phyloP scores from a whole-genome alignment of 306 rosid species.

The Citrullus mucosospermus region DNA sequence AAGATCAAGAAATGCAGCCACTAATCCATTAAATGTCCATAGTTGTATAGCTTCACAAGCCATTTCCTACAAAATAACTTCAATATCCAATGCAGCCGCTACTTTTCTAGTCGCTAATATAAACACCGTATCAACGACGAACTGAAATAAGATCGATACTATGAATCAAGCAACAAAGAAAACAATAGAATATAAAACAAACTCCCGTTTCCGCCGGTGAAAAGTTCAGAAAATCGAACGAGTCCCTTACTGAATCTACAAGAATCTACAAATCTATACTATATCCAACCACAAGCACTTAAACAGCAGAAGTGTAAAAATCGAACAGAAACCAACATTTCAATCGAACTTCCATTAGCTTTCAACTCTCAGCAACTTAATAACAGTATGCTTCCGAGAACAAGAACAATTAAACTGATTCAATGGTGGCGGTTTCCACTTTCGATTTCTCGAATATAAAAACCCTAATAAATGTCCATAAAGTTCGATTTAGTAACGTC shows the following conservation, averaged over 20 bases:
- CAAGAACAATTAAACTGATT: neutral
- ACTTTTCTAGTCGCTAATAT: neutral
- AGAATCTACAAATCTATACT: neutral
- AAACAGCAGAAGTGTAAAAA: neutral
- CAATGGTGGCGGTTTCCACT: neutral
- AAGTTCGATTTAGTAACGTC: neutral
- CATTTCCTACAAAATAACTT: slow-evolving; percentile 18
- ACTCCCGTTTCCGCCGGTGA: neutral
- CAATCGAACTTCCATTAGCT: neutral
- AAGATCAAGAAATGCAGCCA: slow-evolving; percentile 44
- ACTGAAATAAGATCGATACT: neutral
- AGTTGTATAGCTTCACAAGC: slow-evolving; percentile 15
- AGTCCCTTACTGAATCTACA: neutral
- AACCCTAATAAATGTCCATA: slow-evolving; percentile 3
- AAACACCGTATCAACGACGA: neutral
- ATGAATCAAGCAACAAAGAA: neutral
- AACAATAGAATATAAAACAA: neutral
- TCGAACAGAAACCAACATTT: neutral
- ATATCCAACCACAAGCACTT: neutral
- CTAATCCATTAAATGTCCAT: slow-evolving; percentile 31
- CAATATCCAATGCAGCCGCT: neutral
- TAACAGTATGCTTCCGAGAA: neutral
- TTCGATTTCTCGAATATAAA: neutral
- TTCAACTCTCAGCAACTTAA: neutral
- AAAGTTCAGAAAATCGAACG: neutral